Evolutionary conservation across 2,329 filamentous ascomycete species (phyloP).

Genomic region (Verticillium alfalfae): DNA sequence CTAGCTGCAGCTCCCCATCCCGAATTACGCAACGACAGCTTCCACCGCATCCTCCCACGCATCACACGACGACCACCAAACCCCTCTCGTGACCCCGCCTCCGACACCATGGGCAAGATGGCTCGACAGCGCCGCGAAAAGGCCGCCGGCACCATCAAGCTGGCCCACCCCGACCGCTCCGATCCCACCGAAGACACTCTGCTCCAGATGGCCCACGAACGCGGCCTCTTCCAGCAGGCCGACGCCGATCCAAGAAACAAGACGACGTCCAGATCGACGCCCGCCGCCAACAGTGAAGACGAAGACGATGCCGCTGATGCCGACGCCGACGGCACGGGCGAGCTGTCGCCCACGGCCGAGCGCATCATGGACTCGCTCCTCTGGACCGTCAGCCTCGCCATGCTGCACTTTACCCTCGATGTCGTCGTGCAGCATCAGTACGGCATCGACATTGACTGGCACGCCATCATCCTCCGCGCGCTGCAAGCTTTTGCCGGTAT

Average conservation of each 20-base stretch:
- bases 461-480: conserved; percentile 45
- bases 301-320: conserved; percentile 14
- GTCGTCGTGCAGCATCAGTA: conserved; percentile 77
- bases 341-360: conserved; percentile 39
- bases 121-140: conserved; percentile 44
- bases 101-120: conserved; percentile 16
- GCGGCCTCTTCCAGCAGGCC: conserved; percentile 50
- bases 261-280: conserved; percentile 13
- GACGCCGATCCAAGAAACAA: conserved; percentile 31
- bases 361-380: conserved; percentile 50
- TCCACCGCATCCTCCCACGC: too few relatives aligned
- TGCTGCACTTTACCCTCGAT: conserved; percentile 70
- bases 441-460: conserved; percentile 59
- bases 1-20: too few relatives aligned
- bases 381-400: conserved; percentile 58
- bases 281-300: conserved; percentile 9
- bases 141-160: conserved; percentile 47
- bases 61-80: neutral
- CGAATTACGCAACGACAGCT: too few relatives aligned
- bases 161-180: conserved; percentile 65
- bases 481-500: conserved; percentile 47
- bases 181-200: conserved; percentile 59
- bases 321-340: conserved; percentile 22
- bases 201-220: conserved; percentile 65
- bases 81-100: neutral